phyloP scores from a whole-genome alignment of 305 asterid genomes.

The Vinca major region DNA sequence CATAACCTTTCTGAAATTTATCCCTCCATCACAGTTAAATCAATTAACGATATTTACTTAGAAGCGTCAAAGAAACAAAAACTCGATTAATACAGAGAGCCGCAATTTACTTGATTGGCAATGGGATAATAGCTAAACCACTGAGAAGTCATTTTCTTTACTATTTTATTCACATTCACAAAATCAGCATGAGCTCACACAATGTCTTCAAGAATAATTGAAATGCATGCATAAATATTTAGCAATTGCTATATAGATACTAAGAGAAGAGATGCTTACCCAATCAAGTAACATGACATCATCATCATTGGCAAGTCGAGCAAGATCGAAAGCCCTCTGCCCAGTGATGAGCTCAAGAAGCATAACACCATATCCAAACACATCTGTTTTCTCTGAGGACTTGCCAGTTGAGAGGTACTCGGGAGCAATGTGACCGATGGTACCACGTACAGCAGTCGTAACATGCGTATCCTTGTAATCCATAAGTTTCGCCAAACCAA shows the following conservation, averaged over 20 bases:
- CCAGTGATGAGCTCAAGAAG: constrained; percentile 88
- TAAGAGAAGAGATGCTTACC: constrained; percentile 33
- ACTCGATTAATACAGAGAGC: too few relatives aligned
- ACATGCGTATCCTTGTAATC: constrained; percentile 83
- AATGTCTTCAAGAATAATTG: too few relatives aligned
- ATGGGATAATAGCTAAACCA: too few relatives aligned
- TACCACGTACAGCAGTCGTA: constrained; percentile 77
- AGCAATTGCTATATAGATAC: constrained; percentile 6
- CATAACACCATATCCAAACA: constrained; percentile 79
- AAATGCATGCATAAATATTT: not conserved
- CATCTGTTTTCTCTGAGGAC: constrained; percentile 83
- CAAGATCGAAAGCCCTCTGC: constrained; percentile 76
- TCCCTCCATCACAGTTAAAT: too few relatives aligned
- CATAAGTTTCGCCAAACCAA: constrained; percentile 83
- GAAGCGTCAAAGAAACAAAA: too few relatives aligned
- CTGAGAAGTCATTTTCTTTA: too few relatives aligned
- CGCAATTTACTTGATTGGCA: too few relatives aligned
- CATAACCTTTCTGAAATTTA: too few relatives aligned
- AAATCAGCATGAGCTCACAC: too few relatives aligned
- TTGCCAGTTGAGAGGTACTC: constrained; percentile 74
- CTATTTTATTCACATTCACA: too few relatives aligned
- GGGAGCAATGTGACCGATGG: constrained; percentile 76
- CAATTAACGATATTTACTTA: too few relatives aligned
- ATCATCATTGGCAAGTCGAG: constrained; percentile 68
- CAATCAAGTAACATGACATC: constrained; percentile 78